Base-by-base conservation (phyloP, 345 rosid genomes). In the Citrus sinensis region DNA sequence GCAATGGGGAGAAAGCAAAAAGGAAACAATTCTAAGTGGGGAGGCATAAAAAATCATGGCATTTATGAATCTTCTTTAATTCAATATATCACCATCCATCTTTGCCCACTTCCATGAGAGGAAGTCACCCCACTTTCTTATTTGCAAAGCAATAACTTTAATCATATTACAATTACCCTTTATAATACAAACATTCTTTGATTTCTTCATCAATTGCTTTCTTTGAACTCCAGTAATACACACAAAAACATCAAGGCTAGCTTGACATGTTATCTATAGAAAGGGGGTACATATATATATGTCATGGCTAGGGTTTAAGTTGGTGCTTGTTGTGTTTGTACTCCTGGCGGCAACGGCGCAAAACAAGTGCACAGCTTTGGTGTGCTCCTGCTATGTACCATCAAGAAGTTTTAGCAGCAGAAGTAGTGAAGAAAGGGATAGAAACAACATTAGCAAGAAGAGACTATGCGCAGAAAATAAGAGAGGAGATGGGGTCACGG, bases 291-390 rank as follows among this genome's bases (percentile, higher is more conserved):
- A 2, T 0, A 9, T 9, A 39, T 39, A 39, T 9, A 1, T 39
- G 42, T 9, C 9, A 39, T 39, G 9, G 10, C 42, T 39, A 39
- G 11, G 42, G 51, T 46, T 11, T 46, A 46, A 3, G 51, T 46
- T 46, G 51, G 51, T 46, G 51, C 51, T 55, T 61, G 37, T 7
- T 27, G 34, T 40, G 60, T 65, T 73, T 34, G 86, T 72, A 84
- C 92, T 83, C 84, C 93, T 92, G 95, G 93, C 92, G 90, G 87
- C 89, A 83, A 73, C 90, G 76, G 87, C 84, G 78, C 88, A 86
- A 82, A 89, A 82, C 74, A 82, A 82, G 86, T 91, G 95, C 91
- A 87, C 89, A 40, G 84, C 89, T 82, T 79, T 88, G 67, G 92
- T 91, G 84, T 87, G 91, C 87, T 87, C 95, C 77, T 92, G 95